A percentile compares a stretch with the other conserved stretches of the same genome.
Evolutionary conservation across 2,329 filamentous ascomycete species (phyloP).

Genomic region (Penicillium sp.): DNA sequence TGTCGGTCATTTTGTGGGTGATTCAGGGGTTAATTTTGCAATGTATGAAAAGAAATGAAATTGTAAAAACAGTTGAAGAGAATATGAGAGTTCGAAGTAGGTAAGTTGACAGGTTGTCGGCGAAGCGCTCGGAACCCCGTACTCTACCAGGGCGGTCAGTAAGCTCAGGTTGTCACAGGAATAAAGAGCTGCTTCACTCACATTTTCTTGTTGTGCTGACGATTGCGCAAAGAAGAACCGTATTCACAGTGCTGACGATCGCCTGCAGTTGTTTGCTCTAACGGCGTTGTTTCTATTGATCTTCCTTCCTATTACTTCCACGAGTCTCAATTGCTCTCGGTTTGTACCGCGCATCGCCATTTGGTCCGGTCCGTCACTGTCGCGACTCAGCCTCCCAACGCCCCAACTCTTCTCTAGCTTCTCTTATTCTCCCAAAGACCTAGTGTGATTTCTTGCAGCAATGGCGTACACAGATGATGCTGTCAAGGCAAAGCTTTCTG

Average conservation of each 20-base stretch:
- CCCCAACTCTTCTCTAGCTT: neutral
- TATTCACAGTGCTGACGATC: neutral
- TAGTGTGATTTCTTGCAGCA: slow-evolving; percentile 38
- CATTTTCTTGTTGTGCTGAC: neutral
- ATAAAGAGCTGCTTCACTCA: slow-evolving; percentile 13
- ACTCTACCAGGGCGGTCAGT: slow-evolving; percentile 1
- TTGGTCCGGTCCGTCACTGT: neutral
- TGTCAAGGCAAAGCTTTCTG: slow-evolving; percentile 89
- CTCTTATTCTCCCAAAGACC: neutral
- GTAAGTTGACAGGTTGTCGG: slow-evolving; percentile 23
- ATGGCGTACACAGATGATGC: slow-evolving; percentile 96
- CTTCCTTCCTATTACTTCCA: neutral
- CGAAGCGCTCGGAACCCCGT: slow-evolving; percentile 14
- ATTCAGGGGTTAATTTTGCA: slow-evolving; percentile 2
- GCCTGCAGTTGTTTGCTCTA: neutral
- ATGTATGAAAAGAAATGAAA: slow-evolving; percentile 2
- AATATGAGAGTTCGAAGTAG: neutral
- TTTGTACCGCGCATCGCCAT: neutral
- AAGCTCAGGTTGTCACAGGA: slow-evolving; percentile 1
- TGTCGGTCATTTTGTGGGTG: slow-evolving; percentile 64
- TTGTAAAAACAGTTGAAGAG: slow-evolving; percentile 4
- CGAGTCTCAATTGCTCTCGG: neutral
- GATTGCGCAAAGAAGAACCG: neutral
- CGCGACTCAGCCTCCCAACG: neutral
- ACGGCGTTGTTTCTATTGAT: neutral